A percentile compares a stretch with the other conserved stretches of the same genome.
These are phyloP conservation scores for Pyrus hybrid DNA, from an alignment of 331 rosid species.

Conservation along the genomic window DNA sequence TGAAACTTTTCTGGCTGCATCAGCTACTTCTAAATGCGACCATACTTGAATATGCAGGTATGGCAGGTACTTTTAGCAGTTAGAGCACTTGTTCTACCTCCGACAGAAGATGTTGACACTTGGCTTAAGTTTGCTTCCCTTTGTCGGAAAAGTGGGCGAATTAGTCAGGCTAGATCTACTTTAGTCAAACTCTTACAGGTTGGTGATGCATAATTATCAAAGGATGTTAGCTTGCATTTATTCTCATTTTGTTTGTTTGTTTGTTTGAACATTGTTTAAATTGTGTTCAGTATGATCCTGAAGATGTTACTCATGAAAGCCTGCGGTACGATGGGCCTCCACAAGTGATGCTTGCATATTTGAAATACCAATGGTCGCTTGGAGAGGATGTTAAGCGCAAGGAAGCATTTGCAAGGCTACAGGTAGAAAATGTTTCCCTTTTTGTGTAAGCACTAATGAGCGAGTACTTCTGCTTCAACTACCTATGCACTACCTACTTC, in stretches of 20 bases:
- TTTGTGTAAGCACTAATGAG: background rate
- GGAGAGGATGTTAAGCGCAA: constrained; percentile 94
- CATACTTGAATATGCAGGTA: constrained; percentile 47
- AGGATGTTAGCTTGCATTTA: constrained; percentile 14
- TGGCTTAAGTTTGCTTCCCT: constrained; percentile 95
- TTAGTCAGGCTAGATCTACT: constrained; percentile 91
- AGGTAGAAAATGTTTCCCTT: constrained; percentile 43
- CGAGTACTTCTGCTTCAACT: background rate
- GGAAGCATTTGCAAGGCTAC: constrained; percentile 88
- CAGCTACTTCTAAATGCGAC: constrained; percentile 1
- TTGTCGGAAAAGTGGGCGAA: constrained; percentile 74
- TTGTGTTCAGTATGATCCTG: constrained; percentile 76
- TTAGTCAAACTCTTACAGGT: constrained; percentile 91
- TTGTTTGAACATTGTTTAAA: constrained; percentile 1
- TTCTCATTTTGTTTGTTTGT: background rate
- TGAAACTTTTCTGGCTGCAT: background rate
- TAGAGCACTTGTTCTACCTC: constrained; percentile 93
- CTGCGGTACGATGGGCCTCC: constrained; percentile 78
- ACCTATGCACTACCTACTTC: constrained; percentile 1
- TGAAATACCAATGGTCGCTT: constrained; percentile 89
- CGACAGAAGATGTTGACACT: constrained; percentile 78
- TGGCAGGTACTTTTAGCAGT: constrained; percentile 80
- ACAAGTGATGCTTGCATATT: constrained; percentile 89
- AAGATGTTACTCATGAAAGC: constrained; percentile 57
- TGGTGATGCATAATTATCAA: constrained; percentile 17